Evolutionary conservation across 2,329 filamentous ascomycete genomes (phyloP).

Genomic region (Phialocephala subalpina): DNA sequence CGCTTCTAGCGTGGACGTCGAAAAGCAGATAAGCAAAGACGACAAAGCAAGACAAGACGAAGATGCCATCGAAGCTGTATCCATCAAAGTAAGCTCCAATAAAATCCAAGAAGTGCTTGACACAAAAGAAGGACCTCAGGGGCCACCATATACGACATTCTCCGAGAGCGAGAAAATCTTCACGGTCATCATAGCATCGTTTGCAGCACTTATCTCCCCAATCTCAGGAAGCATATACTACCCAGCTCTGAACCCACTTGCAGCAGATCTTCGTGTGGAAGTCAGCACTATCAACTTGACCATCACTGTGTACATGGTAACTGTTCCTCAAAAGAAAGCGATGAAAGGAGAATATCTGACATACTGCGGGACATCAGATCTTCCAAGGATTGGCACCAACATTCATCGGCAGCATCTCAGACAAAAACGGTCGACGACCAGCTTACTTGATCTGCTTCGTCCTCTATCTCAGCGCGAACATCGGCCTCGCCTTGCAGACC

Average conservation of each 20-base stretch:
- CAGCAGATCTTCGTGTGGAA: too few relatives aligned
- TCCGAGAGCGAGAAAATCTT: too few relatives aligned
- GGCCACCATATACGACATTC: too few relatives aligned
- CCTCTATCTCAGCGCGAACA: constrained; percentile 60
- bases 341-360: too few relatives aligned
- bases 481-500: constrained; percentile 58
- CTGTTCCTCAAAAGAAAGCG: too few relatives aligned
- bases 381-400: constrained; percentile 62
- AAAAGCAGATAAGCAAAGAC: not conserved
- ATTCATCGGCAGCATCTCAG: constrained; percentile 56
- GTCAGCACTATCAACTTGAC: too few relatives aligned
- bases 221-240: too few relatives aligned
- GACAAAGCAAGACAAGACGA: not conserved
- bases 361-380: not conserved
- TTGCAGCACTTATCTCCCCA: too few relatives aligned
- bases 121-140: not conserved
- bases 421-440: constrained; percentile 55
- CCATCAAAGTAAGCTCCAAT: not conserved
- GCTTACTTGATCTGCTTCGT: constrained; percentile 57
- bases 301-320: too few relatives aligned
- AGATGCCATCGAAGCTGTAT: not conserved
- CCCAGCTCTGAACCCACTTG: too few relatives aligned
- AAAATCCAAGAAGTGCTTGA: not conserved
- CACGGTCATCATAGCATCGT: too few relatives aligned
- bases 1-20: not conserved